These are phyloP conservation scores for Onygenales sp. DNA, from an alignment of 2,329 filamentous ascomycete genomes.

Conservation along the genomic window DNA sequence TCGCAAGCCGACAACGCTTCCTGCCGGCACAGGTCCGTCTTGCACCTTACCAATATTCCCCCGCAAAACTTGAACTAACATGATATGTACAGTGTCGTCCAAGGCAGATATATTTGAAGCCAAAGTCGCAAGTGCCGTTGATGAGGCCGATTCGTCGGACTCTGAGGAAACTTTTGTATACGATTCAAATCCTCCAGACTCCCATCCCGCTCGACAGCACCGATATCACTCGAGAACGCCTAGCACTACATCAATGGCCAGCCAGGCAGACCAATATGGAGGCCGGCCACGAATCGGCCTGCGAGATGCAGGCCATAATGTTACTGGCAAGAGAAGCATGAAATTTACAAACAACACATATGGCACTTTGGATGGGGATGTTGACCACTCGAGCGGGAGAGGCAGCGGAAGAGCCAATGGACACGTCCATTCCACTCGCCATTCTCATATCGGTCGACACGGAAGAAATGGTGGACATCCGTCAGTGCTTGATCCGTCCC, in stretches of 20 bases:
- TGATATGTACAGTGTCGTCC: slow-evolving; percentile 59
- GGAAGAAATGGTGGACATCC: slow-evolving; percentile 60
- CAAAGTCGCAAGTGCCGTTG: slow-evolving; percentile 89
- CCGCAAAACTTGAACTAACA: slow-evolving; percentile 15
- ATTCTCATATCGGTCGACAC: slow-evolving; percentile 73
- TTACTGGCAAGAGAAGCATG: slow-evolving; percentile 81
- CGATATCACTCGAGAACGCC: slow-evolving; percentile 90
- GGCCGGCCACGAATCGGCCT: slow-evolving; percentile 55
- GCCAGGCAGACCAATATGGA: slow-evolving; percentile 37
- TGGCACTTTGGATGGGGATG: slow-evolving; percentile 53
- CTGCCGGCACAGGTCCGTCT: slow-evolving; percentile 17
- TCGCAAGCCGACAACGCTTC: slow-evolving; percentile 59
- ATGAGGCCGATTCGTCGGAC: slow-evolving; percentile 92
- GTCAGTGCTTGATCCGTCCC: slow-evolving; percentile 68
- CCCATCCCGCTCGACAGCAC: slow-evolving; percentile 47
- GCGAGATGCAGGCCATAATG: slow-evolving; percentile 51
- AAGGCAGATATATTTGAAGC: slow-evolving; percentile 98
- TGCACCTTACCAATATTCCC: not conserved
- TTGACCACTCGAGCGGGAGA: slow-evolving; percentile 53
- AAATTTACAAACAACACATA: slow-evolving; percentile 69
- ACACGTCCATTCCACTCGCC: slow-evolving; percentile 52
- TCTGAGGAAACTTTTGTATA: slow-evolving; percentile 99
- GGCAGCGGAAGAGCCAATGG: slow-evolving; percentile 54
- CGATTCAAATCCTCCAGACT: slow-evolving; percentile 79
- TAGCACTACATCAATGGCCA: slow-evolving; percentile 70